Evolutionary conservation across 2,329 filamentous ascomycete genomes (phyloP), one percentile per base, ranked within the genome.

Genomic region (Cladophialophora psammophila): DNA sequence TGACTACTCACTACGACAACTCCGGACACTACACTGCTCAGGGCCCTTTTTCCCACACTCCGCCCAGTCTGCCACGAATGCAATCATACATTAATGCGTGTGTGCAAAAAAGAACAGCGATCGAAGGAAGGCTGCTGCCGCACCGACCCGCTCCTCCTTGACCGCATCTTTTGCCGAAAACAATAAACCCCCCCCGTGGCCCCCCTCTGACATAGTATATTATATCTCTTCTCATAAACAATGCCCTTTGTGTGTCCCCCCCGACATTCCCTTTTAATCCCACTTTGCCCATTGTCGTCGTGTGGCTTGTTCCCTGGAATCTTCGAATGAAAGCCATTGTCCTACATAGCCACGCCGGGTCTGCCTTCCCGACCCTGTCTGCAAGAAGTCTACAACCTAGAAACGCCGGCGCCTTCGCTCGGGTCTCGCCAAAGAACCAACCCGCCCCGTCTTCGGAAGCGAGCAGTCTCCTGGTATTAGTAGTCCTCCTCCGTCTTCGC

Each of bases 161-260:
- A 70, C 68, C 68, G 68, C 68, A 66, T 40, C 67, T 70, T 70
- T 20, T 26, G 45, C 18, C 45, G 45, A 34, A 52, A 50, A 26
- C 36, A 26, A 26, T 32, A 20, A 61, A 31, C 36, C 52, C 59
- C 20, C 42, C 18, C 45, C 20, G 18, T 10, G 1, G 4, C 8
- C 20, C 45, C 18, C 45, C 45, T 13, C 20, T 50, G 45, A 26
- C 26, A 50, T 50, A 26, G 26, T 26, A 26, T 26, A 26, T 26
- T 26, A 50, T 50, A 50, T 50, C 18, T 50, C 45, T 10, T 50
- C 52, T 18, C 13, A 12, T 31, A 18, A 50, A 61, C 59, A 61
- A 61, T 61, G 59, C 48, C 38, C 59, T 53, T 61, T 50, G 45
- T 50, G 18, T 50, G 18, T 50, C 18, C 45, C 45, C 18, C 8